These are phyloP conservation scores for Cladophialophora psammophila DNA, from an alignment of 2,329 filamentous ascomycete genomes.

Conservation along the genomic window DNA sequence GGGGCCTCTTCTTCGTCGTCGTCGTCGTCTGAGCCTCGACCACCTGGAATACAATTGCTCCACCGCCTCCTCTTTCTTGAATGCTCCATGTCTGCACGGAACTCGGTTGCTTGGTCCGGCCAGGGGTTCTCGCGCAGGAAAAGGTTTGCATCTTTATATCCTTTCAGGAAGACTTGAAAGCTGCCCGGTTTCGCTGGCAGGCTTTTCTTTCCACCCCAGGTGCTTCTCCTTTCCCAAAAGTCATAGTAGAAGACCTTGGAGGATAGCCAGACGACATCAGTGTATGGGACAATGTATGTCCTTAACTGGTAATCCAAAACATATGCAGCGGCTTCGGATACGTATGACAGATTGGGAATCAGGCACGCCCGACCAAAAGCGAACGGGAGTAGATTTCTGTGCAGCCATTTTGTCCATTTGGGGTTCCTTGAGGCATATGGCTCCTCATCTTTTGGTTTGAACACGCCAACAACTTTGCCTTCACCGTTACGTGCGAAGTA, in stretches of 20 bases:
- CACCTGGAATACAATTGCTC: slow-evolving; percentile 80
- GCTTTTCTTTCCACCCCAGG: slow-evolving; percentile 83
- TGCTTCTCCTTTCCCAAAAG: slow-evolving; percentile 91
- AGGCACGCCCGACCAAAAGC: slow-evolving; percentile 95
- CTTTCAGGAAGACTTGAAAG: slow-evolving; percentile 96
- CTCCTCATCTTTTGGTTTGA: slow-evolving; percentile 99
- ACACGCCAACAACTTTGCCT: slow-evolving; percentile 95
- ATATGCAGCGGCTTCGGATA: slow-evolving; percentile 96
- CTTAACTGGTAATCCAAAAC: slow-evolving; percentile 88
- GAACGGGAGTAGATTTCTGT: slow-evolving; percentile 95
- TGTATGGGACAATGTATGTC: slow-evolving; percentile 94
- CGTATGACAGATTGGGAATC: slow-evolving; percentile 96
- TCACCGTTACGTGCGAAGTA: slow-evolving; percentile 94
- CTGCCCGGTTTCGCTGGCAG: slow-evolving; percentile 91
- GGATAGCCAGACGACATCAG: slow-evolving; percentile 89
- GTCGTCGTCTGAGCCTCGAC: slow-evolving; percentile 66
- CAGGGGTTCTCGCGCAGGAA: slow-evolving; percentile 95
- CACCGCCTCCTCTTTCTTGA: slow-evolving; percentile 74
- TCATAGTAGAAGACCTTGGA: slow-evolving; percentile 99
- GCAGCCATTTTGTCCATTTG: slow-evolving; percentile 99
- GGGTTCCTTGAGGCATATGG: slow-evolving; percentile 96
- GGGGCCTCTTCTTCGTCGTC: slow-evolving; percentile 57
- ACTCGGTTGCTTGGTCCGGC: slow-evolving; percentile 82
- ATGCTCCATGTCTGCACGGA: slow-evolving; percentile 72
- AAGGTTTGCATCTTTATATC: slow-evolving; percentile 95